Evolutionary conservation across 2,329 filamentous ascomycete species (phyloP).

Genomic region (Cordyceps pruinosa): DNA sequence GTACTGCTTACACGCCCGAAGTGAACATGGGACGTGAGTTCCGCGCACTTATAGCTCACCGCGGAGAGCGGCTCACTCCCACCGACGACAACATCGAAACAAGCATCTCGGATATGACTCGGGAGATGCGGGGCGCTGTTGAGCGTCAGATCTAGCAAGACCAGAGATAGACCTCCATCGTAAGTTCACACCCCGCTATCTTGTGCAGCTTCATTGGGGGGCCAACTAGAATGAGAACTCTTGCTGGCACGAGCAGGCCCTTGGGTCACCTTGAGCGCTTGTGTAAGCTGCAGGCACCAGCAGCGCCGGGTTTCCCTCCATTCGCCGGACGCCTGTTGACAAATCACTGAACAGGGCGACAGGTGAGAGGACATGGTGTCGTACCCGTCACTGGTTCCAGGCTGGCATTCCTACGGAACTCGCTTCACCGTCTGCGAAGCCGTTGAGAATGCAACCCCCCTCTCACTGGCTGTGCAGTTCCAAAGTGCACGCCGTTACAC

Average conservation of each 20-base stretch:
- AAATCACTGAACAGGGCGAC: too few relatives aligned
- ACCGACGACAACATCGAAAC: neutral
- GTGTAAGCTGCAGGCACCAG: too few relatives aligned
- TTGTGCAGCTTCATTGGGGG: too few relatives aligned
- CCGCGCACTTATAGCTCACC: neutral
- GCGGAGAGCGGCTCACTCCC: neutral
- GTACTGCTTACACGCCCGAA: neutral
- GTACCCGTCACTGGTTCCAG: too few relatives aligned
- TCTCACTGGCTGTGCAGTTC: neutral
- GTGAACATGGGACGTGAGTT: neutral
- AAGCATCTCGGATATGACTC: neutral
- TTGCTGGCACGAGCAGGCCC: too few relatives aligned
- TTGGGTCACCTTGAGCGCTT: too few relatives aligned
- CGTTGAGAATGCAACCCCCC: neutral
- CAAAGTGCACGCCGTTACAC: neutral
- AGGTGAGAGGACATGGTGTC: too few relatives aligned
- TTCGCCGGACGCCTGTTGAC: too few relatives aligned
- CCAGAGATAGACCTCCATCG: neutral
- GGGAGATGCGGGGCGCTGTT: too few relatives aligned
- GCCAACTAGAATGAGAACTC: too few relatives aligned
- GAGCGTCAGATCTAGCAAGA: neutral
- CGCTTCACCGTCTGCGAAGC: neutral
- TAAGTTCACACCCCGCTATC: neutral
- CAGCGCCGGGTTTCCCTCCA: too few relatives aligned
- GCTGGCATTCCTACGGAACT: neutral